Evolutionary conservation across 2,329 filamentous ascomycete species (phyloP).

Genomic region (Pseudogymnoascus sp.): DNA sequence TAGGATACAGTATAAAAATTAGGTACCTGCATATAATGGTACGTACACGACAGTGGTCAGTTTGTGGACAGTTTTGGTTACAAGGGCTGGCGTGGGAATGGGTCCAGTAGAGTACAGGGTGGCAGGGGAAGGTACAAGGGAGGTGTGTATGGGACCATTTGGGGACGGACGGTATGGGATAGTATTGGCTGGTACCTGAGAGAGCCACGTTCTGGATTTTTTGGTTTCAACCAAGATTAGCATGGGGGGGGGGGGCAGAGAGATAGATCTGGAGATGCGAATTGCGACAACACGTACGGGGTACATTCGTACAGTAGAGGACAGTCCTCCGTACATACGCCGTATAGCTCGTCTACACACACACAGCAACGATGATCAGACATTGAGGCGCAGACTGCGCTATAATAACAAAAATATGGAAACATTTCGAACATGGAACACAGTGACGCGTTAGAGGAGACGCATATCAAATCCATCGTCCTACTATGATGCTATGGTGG

Average conservation of each 20-base stretch:
- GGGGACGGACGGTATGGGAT: background rate
- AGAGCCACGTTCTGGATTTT: conserved; percentile 3
- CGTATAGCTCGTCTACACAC: background rate
- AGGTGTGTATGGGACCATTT: too few species aligned
- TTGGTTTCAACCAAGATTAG: conserved; percentile 4
- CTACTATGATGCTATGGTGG: background rate
- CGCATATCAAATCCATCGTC: background rate
- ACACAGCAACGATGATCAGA: background rate
- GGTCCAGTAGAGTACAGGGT: background rate
- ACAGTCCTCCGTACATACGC: background rate
- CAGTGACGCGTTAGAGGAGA: background rate
- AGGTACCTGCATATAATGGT: background rate
- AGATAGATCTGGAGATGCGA: background rate
- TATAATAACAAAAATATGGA: background rate
- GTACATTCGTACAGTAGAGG: background rate
- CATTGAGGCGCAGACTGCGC: background rate
- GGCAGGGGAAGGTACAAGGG: background rate
- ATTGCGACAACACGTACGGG: background rate
- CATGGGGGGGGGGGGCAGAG: background rate
- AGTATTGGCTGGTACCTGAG: background rate
- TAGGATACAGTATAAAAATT: background rate
- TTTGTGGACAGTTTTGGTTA: background rate
- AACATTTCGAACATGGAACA: conserved; percentile 3
- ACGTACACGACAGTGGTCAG: background rate
- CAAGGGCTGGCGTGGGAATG: background rate